phyloP scores from a whole-genome alignment of 75 land plant species.

The Cupressus sempervirens region DNA sequence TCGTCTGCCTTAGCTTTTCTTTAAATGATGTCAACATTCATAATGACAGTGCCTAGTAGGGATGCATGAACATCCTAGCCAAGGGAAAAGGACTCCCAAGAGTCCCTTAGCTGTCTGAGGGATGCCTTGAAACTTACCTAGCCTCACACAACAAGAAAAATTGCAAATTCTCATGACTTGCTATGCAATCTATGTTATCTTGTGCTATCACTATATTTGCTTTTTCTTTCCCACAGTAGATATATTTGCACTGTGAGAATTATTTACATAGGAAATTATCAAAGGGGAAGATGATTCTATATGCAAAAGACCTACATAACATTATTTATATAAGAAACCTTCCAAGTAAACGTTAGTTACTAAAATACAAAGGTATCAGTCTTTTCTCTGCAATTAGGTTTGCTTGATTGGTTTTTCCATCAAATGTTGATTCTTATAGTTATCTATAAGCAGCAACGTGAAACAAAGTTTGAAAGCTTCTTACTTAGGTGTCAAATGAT shows the following conservation, averaged over 20 bases:
- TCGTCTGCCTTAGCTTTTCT: no score
- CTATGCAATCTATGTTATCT: no score
- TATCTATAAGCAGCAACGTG: background rate
- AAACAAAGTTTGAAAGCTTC: background rate
- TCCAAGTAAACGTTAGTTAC: background rate
- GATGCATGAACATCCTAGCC: no score
- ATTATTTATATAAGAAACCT: background rate
- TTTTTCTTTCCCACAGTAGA: background rate
- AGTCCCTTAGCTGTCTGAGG: no score
- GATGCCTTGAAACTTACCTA: no score
- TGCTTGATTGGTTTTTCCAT: background rate
- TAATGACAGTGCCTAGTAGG: no score
- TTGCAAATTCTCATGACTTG: no score
- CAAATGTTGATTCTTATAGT: background rate
- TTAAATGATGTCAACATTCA: no score
- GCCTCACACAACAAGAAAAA: no score
- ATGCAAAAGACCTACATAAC: background rate
- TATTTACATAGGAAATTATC: background rate
- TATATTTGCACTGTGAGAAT: background rate
- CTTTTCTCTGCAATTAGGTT: background rate
- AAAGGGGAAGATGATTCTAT: background rate
- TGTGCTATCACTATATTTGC: background rate
- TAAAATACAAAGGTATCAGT: background rate
- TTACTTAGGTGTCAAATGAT: background rate
- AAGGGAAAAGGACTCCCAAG: no score